phyloP scores from a whole-genome alignment of 1,284 basidiomycete genomes.

The Fistulina hepatica region DNA sequence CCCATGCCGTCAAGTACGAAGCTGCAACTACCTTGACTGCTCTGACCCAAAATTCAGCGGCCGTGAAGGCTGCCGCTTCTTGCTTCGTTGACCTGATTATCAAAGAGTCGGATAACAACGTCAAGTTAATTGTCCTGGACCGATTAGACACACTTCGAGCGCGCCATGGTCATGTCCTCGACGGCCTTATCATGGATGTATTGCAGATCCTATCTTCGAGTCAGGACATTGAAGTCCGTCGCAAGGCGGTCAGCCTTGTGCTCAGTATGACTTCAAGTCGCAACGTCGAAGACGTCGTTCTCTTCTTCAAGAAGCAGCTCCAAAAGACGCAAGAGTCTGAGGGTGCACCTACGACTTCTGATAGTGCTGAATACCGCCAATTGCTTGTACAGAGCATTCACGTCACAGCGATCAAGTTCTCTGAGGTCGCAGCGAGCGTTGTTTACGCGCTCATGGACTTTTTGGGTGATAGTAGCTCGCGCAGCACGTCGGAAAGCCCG shows the following conservation, averaged over 20 bases:
- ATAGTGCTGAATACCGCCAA: conserved; percentile 93
- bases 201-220: conserved; percentile 71
- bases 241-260: conserved; percentile 86
- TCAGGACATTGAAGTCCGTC: conserved; percentile 93
- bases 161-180: conserved; percentile 87
- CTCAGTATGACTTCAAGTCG: conserved; percentile 90
- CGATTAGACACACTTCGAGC: conserved; percentile 77
- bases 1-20: conserved; percentile 96
- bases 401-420: conserved; percentile 93
- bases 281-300: conserved; percentile 96
- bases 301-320: conserved; percentile 98
- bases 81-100: conserved; percentile 85
- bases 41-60: conserved; percentile 91
- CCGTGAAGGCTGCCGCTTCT: conserved; percentile 90
- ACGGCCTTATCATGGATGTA: conserved; percentile 93
- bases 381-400: conserved; percentile 97
- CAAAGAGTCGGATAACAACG: conserved; percentile 98
- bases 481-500: too few species aligned
- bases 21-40: conserved; percentile 93
- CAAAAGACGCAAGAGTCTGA: conserved; percentile 81
- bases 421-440: conserved; percentile 95
- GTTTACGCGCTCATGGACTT: conserved; percentile 98
- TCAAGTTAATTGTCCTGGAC: conserved; percentile 96
- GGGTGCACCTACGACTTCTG: conserved; percentile 1
- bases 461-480: conserved; percentile 89